A percentile compares a stretch with the other conserved stretches of the same genome.
These are phyloP conservation scores for Microcos paniculata DNA, from an alignment of 345 rosid species.

Conservation along the genomic window DNA sequence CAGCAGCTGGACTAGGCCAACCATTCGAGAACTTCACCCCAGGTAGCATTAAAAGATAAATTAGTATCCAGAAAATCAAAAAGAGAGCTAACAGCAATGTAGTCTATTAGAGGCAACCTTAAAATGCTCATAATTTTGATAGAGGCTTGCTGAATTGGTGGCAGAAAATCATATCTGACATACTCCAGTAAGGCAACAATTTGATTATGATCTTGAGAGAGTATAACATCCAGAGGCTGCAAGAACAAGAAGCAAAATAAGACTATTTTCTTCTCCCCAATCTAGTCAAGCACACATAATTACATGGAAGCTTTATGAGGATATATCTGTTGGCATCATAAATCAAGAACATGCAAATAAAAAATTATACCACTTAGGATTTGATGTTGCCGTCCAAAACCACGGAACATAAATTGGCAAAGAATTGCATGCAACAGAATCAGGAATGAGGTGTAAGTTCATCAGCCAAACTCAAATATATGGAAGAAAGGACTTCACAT, in stretches of 20 bases:
- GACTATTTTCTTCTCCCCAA: background rate
- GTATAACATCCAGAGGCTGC: conserved; percentile 93
- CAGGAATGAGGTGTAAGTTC: background rate
- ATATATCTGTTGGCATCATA: background rate
- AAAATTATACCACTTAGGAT: background rate
- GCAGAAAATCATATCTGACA: conserved; percentile 84
- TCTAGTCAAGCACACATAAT: background rate
- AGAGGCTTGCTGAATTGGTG: conserved; percentile 76
- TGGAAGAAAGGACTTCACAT: background rate
- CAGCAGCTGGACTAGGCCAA: conserved; percentile 82
- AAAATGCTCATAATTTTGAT: conserved; percentile 84
- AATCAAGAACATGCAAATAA: background rate
- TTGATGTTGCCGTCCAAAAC: background rate
- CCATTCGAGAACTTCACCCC: conserved; percentile 74
- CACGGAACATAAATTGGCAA: background rate
- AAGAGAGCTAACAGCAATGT: conserved; percentile 7
- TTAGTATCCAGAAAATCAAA: conserved; percentile 11
- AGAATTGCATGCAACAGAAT: background rate
- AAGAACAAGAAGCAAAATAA: conserved; percentile 23
- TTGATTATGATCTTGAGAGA: conserved; percentile 91
- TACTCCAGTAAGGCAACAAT: conserved; percentile 79
- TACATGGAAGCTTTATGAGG: background rate
- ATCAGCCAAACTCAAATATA: conserved; percentile 5
- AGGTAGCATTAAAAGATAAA: conserved; percentile 14
- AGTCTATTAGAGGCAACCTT: conserved; percentile 41